Evolutionary conservation across 352 stramenopile genomes (phyloP).

Genomic region (Pythium phragmiticola): DNA sequence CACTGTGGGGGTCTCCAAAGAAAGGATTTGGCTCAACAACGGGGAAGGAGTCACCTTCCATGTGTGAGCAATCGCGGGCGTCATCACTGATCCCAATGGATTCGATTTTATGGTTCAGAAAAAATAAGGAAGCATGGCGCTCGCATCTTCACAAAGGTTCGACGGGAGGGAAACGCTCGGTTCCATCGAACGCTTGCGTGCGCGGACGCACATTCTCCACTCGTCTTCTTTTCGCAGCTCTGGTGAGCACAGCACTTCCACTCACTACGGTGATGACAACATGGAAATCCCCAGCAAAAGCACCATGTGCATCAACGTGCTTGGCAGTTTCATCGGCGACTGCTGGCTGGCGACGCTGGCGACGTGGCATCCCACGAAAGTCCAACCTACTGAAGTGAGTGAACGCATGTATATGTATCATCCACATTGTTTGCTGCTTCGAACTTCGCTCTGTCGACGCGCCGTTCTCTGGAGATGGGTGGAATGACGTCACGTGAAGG

Average conservation of each 20-base stretch:
- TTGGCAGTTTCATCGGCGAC: background rate
- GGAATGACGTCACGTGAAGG: conserved; percentile 17
- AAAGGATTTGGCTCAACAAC: background rate
- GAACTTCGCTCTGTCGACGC: conserved; percentile 15
- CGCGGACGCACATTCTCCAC: background rate
- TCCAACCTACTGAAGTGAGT: conserved; percentile 7
- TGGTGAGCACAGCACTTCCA: too few relatives aligned
- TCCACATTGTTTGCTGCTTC: conserved; percentile 17
- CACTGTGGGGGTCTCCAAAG: background rate
- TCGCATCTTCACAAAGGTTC: background rate
- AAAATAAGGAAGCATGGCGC: background rate
- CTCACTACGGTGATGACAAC: too few relatives aligned
- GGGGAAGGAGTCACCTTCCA: background rate
- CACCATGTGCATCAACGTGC: background rate
- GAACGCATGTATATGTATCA: background rate
- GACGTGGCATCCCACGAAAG: conserved; percentile 10
- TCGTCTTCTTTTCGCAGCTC: background rate
- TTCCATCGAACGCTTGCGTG: conserved; percentile 2
- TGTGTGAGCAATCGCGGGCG: conserved; percentile 7
- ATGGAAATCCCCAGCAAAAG: too few relatives aligned
- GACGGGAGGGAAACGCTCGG: background rate
- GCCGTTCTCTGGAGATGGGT: conserved; percentile 1
- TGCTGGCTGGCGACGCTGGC: conserved; percentile 3
- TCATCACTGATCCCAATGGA: background rate
- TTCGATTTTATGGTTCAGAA: too few relatives aligned